phyloP scores from a whole-genome alignment of 495 filamentous ascomycete genomes.

The Aspergillus incahuasiensis region DNA sequence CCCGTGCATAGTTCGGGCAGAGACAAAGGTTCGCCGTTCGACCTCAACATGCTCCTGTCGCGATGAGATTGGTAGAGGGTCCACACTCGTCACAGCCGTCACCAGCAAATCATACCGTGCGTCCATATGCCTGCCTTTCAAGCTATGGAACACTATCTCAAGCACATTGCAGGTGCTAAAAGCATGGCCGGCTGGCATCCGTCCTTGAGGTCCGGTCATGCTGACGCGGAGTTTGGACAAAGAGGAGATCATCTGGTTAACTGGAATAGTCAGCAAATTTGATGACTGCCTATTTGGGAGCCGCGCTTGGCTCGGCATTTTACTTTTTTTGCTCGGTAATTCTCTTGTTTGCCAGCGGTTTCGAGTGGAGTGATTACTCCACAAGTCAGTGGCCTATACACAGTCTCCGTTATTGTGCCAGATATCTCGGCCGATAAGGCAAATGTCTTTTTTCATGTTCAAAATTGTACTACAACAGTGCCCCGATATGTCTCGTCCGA shows the following conservation, averaged over 20 bases:
- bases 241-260: too few relatives aligned
- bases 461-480: too few relatives aligned
- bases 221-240: background rate
- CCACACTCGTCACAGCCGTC: background rate
- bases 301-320: background rate
- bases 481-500: too few relatives aligned
- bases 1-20: conserved; percentile 3
- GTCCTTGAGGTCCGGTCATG: background rate
- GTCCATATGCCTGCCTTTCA: background rate
- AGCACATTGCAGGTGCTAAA: background rate
- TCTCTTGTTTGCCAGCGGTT: too few relatives aligned
- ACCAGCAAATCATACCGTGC: background rate
- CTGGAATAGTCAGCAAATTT: background rate
- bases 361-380: too few relatives aligned
- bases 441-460: too few relatives aligned
- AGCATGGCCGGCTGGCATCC: too few relatives aligned
- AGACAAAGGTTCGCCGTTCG: background rate
- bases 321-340: too few relatives aligned
- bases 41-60: background rate
- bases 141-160: background rate
- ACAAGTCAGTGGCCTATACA: too few relatives aligned
- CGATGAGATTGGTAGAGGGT: background rate
- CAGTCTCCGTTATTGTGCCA: too few relatives aligned
- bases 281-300: background rate
- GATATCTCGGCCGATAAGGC: too few relatives aligned